Evolutionary conservation across 257 asterid species (phyloP), one percentile per base, ranked within the genome.

Genomic region (Solanum ossicruentum): DNA sequence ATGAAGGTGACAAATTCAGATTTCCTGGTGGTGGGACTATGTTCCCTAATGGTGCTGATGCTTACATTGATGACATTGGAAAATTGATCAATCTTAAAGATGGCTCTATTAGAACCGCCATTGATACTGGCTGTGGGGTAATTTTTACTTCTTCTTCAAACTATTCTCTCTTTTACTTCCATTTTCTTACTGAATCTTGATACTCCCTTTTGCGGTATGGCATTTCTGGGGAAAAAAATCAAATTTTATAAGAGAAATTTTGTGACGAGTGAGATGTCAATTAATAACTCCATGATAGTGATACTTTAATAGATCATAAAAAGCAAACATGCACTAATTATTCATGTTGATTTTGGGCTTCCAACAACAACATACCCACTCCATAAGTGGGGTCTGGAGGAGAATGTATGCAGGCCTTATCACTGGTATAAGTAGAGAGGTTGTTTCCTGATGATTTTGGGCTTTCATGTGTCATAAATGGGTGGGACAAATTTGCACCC

Each of bases 71-170:
- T 79, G 86, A 86, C 52, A 86, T 86, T 45, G 84, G 54, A 2
- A 69, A 78, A 26, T 63, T 86, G 73, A 86, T 86, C 43, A 79
- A 84, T 80, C 85, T 86, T 51, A 66, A 84, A 52, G 84, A 80
- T 84, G 88, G 88, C 1, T 85, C 88, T n/a, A 85, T 85, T 80
- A 55, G 88, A 66, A 86, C 88, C 9, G 86, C 88, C 56, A 70
- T 86, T 84, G 88, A 86, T 55, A 86, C 88, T 70, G 88, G 88
- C 57, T 86, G 88, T 77, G 86, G 88, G 81, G 88, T 86, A 86
- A 75, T 16, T 28, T 10, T 85, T 77, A 12, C 32, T 32, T 32
- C 67, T 49, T 77, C 32, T 41, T 58, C 65, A 58, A 58, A 58
- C n/a, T 58, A n/a, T 10, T 58, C 66, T 58, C 28, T n/a, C 20